Evolutionary conservation across 495 filamentous ascomycete species (phyloP).

Genomic region (Entonaema liquescens): DNA sequence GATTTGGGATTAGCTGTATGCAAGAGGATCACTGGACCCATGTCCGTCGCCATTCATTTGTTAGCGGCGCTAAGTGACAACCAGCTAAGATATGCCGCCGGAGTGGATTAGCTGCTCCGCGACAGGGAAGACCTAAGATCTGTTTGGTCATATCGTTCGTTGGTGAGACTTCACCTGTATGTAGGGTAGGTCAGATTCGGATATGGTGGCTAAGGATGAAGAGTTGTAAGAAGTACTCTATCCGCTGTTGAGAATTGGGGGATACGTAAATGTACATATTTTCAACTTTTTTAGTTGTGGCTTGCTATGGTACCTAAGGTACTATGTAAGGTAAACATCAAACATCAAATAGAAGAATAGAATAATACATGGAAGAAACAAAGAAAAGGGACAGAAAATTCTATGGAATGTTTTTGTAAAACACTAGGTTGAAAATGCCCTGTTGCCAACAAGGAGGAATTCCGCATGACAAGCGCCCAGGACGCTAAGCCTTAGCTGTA

Average conservation of each 20-base stretch:
- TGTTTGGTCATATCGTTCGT: constrained; percentile 13
- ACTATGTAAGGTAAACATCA: neutral
- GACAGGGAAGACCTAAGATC: constrained; percentile 32
- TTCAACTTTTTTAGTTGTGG: neutral
- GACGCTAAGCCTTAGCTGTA: constrained; percentile 14
- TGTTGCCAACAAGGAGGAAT: constrained; percentile 14
- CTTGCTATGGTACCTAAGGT: too few relatives aligned
- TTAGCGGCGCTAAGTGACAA: constrained; percentile 24
- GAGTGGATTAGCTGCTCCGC: constrained; percentile 30
- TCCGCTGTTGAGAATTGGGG: neutral
- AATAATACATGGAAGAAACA: constrained; percentile 26
- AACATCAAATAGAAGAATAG: neutral
- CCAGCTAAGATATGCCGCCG: constrained; percentile 35
- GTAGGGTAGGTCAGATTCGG: constrained; percentile 3
- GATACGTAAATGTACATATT: neutral
- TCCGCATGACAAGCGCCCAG: constrained; percentile 20
- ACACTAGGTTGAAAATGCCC: constrained; percentile 8
- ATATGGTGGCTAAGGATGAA: neutral
- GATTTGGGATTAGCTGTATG: constrained; percentile 37
- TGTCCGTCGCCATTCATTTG: constrained; percentile 35
- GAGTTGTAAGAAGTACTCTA: neutral
- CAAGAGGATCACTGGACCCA: constrained; percentile 41
- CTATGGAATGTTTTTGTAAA: constrained; percentile 35
- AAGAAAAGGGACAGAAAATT: constrained; percentile 25
- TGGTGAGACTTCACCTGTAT: constrained; percentile 17